Conservation (phyloP, 331 rosid species). For the Acacia concinna region DNA sequence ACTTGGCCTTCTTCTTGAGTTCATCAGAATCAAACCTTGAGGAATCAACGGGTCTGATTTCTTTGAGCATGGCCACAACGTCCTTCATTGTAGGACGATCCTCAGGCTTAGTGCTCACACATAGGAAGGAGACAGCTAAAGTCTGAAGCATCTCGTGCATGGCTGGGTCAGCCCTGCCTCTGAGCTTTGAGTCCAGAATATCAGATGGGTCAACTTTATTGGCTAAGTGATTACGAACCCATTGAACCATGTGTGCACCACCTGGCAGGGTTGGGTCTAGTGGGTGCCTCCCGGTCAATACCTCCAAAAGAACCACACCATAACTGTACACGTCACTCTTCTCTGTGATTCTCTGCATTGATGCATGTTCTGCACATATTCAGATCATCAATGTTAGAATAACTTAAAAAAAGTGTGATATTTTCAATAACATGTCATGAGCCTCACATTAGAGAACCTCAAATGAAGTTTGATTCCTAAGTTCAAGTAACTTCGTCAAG, state of each 20-base stretch:
- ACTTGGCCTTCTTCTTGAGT: conserved; percentile 49
- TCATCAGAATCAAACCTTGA: conserved; percentile 45
- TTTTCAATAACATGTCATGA: too few species aligned
- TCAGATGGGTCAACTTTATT: conserved; percentile 51
- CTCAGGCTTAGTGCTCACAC: conserved; percentile 51
- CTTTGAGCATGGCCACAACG: conserved; percentile 87
- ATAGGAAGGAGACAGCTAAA: conserved; percentile 74
- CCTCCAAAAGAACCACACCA: conserved; percentile 85
- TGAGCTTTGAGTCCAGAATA: conserved; percentile 77
- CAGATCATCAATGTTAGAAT: background rate
- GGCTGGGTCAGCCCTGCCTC: conserved; percentile 72
- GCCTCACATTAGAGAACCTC: too few species aligned
- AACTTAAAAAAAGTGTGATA: background rate
- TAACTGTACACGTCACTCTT: conserved; percentile 89
- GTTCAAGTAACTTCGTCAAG: too few species aligned
- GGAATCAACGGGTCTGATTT: conserved; percentile 56
- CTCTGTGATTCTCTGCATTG: conserved; percentile 69
- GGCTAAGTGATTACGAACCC: conserved; percentile 84
- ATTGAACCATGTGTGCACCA: conserved; percentile 74
- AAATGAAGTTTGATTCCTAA: too few species aligned
- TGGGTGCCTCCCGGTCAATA: conserved; percentile 92
- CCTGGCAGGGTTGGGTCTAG: conserved; percentile 86
- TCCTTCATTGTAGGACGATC: conserved; percentile 92
- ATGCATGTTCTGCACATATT: conserved; percentile 64
- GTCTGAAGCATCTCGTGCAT: conserved; percentile 93